A percentile compares a stretch with the other conserved stretches of the same genome.
phyloP scores from a whole-genome alignment of 768 basidiomycete species.

The Mrakia hoshinonis region DNA sequence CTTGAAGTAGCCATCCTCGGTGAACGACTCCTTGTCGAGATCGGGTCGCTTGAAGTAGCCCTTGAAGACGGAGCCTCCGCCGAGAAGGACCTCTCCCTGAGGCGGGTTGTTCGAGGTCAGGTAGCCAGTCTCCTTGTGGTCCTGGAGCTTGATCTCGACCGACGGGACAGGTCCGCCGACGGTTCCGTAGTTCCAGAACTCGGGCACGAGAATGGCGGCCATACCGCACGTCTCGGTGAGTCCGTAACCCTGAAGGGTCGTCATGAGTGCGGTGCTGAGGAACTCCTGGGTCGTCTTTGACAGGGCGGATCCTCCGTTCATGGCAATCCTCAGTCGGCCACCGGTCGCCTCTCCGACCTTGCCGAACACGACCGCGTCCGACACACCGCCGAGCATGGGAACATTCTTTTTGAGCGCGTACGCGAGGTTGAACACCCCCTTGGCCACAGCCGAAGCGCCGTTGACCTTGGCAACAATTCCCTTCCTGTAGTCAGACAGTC shows the following conservation, averaged over 20 bases:
- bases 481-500: slow-evolving; percentile 31
- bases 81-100: slow-evolving; percentile 38
- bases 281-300: slow-evolving; percentile 37
- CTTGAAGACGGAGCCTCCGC: slow-evolving; percentile 38
- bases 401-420: slow-evolving; percentile 37
- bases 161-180: slow-evolving; percentile 39
- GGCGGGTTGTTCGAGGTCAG: slow-evolving; percentile 35
- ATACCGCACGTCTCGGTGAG: slow-evolving; percentile 36
- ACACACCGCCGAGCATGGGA: slow-evolving; percentile 34
- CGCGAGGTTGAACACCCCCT: slow-evolving; percentile 36
- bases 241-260: slow-evolving; percentile 37
- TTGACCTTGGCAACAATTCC: slow-evolving; percentile 40
- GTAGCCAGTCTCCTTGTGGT: slow-evolving; percentile 40
- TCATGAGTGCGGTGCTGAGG: slow-evolving; percentile 37
- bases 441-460: slow-evolving; percentile 33
- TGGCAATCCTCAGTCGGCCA: slow-evolving; percentile 36
- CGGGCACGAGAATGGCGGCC: slow-evolving; percentile 25
- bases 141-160: slow-evolving; percentile 35
- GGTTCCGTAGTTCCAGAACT: slow-evolving; percentile 32
- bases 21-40: slow-evolving; percentile 36
- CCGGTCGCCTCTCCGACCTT: slow-evolving; percentile 39
- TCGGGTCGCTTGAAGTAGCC: slow-evolving; percentile 39
- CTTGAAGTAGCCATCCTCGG: slow-evolving; percentile 40
- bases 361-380: slow-evolving; percentile 38
- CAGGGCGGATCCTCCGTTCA: slow-evolving; percentile 35